Conservation (phyloP, 2,329 filamentous ascomycete species). For the Tolypocladium album region DNA sequence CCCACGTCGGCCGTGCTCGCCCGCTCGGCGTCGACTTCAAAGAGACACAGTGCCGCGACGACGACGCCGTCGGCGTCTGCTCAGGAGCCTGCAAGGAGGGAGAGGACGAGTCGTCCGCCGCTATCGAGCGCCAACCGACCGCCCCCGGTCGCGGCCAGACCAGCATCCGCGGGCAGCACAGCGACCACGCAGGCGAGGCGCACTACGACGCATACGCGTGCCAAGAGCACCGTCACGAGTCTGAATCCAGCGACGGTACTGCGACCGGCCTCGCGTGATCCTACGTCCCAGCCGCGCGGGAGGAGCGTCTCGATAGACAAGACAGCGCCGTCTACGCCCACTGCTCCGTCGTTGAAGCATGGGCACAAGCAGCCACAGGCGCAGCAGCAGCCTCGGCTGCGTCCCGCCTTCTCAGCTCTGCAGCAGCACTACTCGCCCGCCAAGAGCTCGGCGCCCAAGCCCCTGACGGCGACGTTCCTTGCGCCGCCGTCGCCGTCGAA, state of each 20-base stretch:
- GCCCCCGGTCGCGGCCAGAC: constrained; percentile 12
- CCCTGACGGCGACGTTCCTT: constrained; percentile 45
- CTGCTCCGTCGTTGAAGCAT: constrained; percentile 8
- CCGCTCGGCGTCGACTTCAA: constrained; percentile 12
- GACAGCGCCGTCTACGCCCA: constrained; percentile 6
- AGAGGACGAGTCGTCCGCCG: constrained; percentile 18
- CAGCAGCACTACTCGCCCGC: constrained; percentile 60
- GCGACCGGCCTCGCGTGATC: constrained; percentile 17
- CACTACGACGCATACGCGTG: constrained; percentile 14
- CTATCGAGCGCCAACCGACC: constrained; percentile 20
- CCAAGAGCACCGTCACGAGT: constrained; percentile 21
- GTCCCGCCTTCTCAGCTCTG: constrained; percentile 49
- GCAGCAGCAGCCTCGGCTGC: constrained; percentile 23
- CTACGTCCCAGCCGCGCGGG: constrained; percentile 2
- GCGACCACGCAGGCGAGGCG: constrained; percentile 9
- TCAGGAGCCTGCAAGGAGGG: constrained; percentile 7
- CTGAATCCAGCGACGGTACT: constrained; percentile 14
- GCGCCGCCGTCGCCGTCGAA: constrained; percentile 52
- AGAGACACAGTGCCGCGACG: not conserved
- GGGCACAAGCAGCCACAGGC: constrained; percentile 7
- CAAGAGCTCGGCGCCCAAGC: constrained; percentile 50
- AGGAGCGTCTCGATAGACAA: constrained; percentile 10
- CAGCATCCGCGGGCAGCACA: constrained; percentile 17
- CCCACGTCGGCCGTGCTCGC: constrained; percentile 5
- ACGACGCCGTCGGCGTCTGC: not conserved